Evolutionary conservation across 768 basidiomycete species (phyloP).

Genomic region (Phylloporus sp.): DNA sequence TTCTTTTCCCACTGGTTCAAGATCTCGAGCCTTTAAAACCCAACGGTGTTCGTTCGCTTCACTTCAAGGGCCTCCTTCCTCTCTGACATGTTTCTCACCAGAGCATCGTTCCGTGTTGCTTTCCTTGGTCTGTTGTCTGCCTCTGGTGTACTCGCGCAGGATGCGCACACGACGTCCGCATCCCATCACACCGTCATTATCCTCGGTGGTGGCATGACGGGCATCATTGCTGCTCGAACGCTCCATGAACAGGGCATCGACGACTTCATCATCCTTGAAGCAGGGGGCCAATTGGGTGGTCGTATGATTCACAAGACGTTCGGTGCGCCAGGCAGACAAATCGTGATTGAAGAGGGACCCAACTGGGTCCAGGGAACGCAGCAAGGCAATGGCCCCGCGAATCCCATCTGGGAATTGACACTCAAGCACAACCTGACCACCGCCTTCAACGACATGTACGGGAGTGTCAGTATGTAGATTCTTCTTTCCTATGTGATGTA

Average conservation of each 20-base stretch:
- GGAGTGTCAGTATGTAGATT: conserved; percentile 38
- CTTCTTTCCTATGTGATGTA: neutral
- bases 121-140: conserved; percentile 6
- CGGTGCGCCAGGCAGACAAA: conserved; percentile 34
- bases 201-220: conserved; percentile 63
- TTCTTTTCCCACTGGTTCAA: neutral
- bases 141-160: conserved; percentile 5
- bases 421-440: conserved; percentile 49
- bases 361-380: conserved; percentile 60
- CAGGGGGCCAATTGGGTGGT: conserved; percentile 55
- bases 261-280: conserved; percentile 63
- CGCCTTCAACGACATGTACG: conserved; percentile 42
- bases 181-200: conserved; percentile 43
- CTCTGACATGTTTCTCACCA: conserved; percentile 12
- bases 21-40: neutral
- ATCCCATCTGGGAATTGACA: conserved; percentile 56
- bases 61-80: neutral
- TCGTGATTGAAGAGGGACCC: conserved; percentile 53
- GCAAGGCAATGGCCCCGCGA: conserved; percentile 44
- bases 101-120: neutral
- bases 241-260: conserved; percentile 50
- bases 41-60: neutral
- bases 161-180: conserved; percentile 6
- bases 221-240: conserved; percentile 61
- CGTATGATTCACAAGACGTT: conserved; percentile 50